Conservation (phyloP, 441 rosid genomes). For the Kokia cookei region DNA sequence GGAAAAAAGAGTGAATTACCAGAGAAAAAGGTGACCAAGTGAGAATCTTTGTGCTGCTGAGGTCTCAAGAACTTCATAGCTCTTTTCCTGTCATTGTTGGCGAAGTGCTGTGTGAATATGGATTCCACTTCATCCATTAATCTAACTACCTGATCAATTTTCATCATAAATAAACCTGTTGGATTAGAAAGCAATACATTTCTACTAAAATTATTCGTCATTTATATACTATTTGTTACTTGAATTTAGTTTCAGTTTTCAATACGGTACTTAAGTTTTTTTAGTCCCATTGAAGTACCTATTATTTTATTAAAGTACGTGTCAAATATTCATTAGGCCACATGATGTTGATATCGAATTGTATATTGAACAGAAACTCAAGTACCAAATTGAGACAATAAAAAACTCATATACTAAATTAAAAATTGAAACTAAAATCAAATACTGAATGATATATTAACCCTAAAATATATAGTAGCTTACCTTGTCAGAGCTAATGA, state of each 20-base stretch:
- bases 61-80: slow-evolving; percentile 98
- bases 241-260: too few relatives aligned
- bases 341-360: too few relatives aligned
- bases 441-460: too few relatives aligned
- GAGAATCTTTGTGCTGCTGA: slow-evolving; percentile 82
- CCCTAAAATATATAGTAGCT: not conserved
- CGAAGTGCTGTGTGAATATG: slow-evolving; percentile 86
- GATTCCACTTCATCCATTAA: slow-evolving; percentile 99
- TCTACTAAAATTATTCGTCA: not conserved
- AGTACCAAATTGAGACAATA: too few relatives aligned
- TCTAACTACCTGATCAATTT: slow-evolving; percentile 52
- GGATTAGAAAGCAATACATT: not conserved
- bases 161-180: not conserved
- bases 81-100: slow-evolving; percentile 87
- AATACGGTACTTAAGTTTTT: too few relatives aligned
- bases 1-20: slow-evolving; percentile 35
- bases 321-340: too few relatives aligned
- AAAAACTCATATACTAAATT: too few relatives aligned
- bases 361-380: too few relatives aligned
- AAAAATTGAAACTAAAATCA: not conserved
- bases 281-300: too few relatives aligned
- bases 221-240: too few relatives aligned
- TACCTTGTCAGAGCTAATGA: slow-evolving; percentile 94
- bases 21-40: slow-evolving; percentile 93
- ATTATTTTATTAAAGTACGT: too few relatives aligned